These are phyloP conservation scores for Rhypophila decipiens DNA, from an alignment of 495 filamentous ascomycete species.

Conservation along the genomic window DNA sequence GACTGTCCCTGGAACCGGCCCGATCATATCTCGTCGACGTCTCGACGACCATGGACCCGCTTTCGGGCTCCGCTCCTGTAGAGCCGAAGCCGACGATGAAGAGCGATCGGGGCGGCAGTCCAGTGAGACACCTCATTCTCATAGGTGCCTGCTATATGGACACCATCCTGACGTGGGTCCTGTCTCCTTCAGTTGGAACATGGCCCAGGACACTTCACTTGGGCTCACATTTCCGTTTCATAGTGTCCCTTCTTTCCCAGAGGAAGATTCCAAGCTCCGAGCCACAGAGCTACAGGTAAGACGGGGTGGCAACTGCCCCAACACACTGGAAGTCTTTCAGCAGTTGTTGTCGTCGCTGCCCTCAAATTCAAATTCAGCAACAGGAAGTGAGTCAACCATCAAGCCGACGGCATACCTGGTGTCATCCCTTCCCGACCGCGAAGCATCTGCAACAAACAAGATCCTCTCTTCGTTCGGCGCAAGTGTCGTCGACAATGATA, in stretches of 20 bases:
- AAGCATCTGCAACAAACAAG: conserved; percentile 26
- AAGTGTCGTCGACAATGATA: background rate
- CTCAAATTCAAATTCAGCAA: background rate
- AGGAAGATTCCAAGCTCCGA: conserved; percentile 66
- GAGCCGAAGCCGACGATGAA: background rate
- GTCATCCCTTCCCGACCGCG: conserved; percentile 29
- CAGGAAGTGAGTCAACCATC: conserved; percentile 1
- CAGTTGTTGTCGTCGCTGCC: conserved; percentile 40
- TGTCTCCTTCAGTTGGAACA: conserved; percentile 5
- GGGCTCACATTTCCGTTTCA: too few relatives aligned
- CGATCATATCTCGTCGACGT: too few relatives aligned
- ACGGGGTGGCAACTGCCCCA: conserved; percentile 66
- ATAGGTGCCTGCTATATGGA: conserved; percentile 63
- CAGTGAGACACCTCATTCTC: conserved; percentile 46
- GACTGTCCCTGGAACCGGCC: too few relatives aligned
- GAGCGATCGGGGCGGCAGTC: background rate
- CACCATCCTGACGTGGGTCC: conserved; percentile 57
- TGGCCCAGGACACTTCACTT: conserved; percentile 10
- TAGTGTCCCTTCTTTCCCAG: conserved; percentile 60
- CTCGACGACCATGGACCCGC: too few relatives aligned
- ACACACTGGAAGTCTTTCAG: conserved; percentile 61
- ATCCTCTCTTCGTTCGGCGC: conserved; percentile 39
- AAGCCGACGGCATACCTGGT: conserved; percentile 28
- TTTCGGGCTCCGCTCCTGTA: too few relatives aligned
- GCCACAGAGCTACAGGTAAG: conserved; percentile 52